Evolutionary conservation across 306 rosid species (phyloP), one percentile per base, ranked within the genome.

Genomic region (Cucurbita argyrosperma): DNA sequence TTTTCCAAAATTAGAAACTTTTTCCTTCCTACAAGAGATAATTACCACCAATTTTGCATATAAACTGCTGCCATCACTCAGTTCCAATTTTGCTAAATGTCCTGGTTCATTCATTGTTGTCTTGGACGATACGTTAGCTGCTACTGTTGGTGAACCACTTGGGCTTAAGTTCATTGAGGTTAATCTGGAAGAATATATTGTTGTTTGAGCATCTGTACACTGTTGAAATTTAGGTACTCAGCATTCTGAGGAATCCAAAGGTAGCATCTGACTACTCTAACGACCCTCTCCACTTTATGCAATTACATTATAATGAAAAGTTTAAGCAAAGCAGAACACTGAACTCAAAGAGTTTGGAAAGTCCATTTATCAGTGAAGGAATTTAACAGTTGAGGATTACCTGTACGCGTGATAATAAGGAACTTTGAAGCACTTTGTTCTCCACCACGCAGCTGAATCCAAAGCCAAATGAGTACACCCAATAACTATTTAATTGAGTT

Each of bases 41-140:
- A 74, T 85, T 88, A 94, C 98, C 97, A 94, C 96, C 89, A 94
- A 85, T 76, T 90, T 94, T 72, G 98, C 90, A 73, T 80, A 82
- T 64, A 90, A 72, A 79, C 83, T 86, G 80, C 84, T 86, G 74
- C 97, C 96, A 81, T 94, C 95, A 82, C 82, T 86, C 26, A 94
- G 90, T 75, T 85, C 88, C 81, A 94, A 85, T 85, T 90, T 84
- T 65, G 96, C 90, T 55, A 83, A 49, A 62, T 84, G 79, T 70
- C 85, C 79, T 68, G n/a, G 80, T 83, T 82, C 84, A 73, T 83
- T 74, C 38, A 72, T 37, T 56, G 84, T 47, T 13, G 73, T 76
- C 77, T 79, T 76, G 26, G 87, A 82, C 57, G 83, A 47, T 8
- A 58, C 51, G 53, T 75, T 79, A 52, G 77, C 85, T 75, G 60